Conservation (phyloP, 164 flowering plant species). For the Liquidambar formosana region DNA sequence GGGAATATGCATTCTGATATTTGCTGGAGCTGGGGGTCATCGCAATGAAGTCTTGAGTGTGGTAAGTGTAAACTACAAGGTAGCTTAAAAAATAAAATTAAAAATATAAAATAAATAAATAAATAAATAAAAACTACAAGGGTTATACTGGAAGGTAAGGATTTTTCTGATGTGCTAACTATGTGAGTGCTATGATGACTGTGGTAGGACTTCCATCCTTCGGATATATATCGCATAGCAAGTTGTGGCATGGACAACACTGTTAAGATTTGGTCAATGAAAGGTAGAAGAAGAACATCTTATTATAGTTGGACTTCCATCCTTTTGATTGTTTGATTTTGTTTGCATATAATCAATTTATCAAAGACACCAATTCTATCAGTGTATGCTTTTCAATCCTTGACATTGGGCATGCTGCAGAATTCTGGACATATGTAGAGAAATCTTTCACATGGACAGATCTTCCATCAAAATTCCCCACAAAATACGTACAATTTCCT, state of each 20-base stretch:
- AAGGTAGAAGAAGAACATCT: constrained; percentile 54
- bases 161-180: background rate
- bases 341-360: too few relatives aligned
- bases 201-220: constrained; percentile 93
- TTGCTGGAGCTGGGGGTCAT: constrained; percentile 99
- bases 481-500: constrained; percentile 96
- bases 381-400: background rate
- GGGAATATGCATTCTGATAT: constrained; percentile 91
- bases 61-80: constrained; percentile 42
- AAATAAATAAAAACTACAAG: too few relatives aligned
- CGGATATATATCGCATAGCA: constrained; percentile 89
- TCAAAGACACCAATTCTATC: too few relatives aligned
- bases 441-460: constrained; percentile 97
- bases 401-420: constrained; percentile 41
- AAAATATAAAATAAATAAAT: too few relatives aligned
- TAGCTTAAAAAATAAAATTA: too few relatives aligned
- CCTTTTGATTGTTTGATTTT: background rate
- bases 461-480: constrained; percentile 97
- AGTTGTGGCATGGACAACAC: constrained; percentile 99
- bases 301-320: background rate
- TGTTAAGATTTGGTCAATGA: constrained; percentile 99
- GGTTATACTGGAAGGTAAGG: background rate
- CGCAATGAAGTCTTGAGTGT: constrained; percentile 98
- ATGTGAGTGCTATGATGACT: constrained; percentile 1
- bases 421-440: constrained; percentile 97